Evolutionary conservation across 2,329 filamentous ascomycete genomes (phyloP), one percentile per base, ranked within the genome.

Genomic region (Clarireedia homoeocarpa): DNA sequence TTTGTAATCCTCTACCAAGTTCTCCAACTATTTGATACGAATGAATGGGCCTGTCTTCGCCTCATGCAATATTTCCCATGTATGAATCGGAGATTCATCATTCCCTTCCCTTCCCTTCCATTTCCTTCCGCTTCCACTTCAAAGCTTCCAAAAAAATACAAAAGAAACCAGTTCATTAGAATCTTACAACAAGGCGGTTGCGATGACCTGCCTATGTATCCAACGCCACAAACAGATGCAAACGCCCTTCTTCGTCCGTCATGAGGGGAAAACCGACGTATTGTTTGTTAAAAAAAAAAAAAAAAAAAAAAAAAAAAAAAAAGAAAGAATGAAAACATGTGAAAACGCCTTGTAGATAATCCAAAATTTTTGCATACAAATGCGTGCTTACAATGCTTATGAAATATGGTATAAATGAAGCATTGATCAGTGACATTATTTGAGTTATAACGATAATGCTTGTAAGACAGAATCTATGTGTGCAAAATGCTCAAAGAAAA

Each of bases 401-500:
- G 39, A 55, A 51, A 55, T 55, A 17, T 55, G 47, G 39, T 51
- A 55, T 55, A 55, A 34, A 55, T 45, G 44, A 51, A 51, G 39
- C 47, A 55, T 51, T 24, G 47, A 39, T 45, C 53, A 55, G 42
- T 36, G 42, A 50, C 47, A 55, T 55, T 55, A 55, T 51, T 23
- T 7, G 26, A 23, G n/a, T 46, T 14, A 6, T 23, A 24, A 39
- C 42, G 47, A 51, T 45, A 45, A 48, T 49, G 30, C 48, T 48
- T 39, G 34, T 23, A 49, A 4, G 34, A 30, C 47, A 52, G 27
- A 45, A 47, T 56, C 54, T 42, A 56, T 56, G 42, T 47, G 40
- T 50, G 47, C 15, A 40, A 48, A 55, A 53, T 40, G 34, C 40
- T 78, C 77, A 91, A 71, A 91, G 74, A 51, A 90, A 75, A 66